Base-by-base conservation (phyloP, 345 rosid genomes). In the Stellera chamaejasme region DNA sequence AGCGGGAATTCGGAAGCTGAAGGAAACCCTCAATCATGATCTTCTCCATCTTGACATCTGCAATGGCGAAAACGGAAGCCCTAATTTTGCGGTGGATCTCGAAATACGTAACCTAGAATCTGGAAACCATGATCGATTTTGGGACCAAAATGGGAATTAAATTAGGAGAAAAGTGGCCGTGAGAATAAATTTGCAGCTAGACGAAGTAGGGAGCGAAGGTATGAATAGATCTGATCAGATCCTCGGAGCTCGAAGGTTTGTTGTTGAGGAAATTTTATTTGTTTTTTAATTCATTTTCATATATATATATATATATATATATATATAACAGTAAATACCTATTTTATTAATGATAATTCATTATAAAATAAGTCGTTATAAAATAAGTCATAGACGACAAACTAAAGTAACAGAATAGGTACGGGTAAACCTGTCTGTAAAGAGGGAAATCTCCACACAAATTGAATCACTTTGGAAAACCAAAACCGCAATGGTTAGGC, bases 21-120 rank as follows among this genome's bases (percentile, higher is more conserved):
- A 46, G 13, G 67, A 64, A 80, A 73, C 77, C 78, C 77, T 75
- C 70, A 70, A 58, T 74, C 77, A 69, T 77, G 87, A 79, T 84
- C 88, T 68, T 65, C 48, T 60, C 62, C 84, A 83, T 78, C 70
- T 61, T 44, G 53, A 28, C 45, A 19, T 0, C 8, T 10, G 4
- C 5, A 28, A n/a, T n/a, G 10, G 41, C n/a, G 25, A n/a, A 48
- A 48, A 6, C 9, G 43, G 25, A 52, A 26, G 6, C 54, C 39
- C 2, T 10, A 75, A 55, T 59, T 61, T 10, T 27, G 32, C 42
- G 54, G 63, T 61, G 55, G 50, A 60, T 54, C 14, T 63, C 61
- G 56, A 68, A 63, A 39, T 11, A 2, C 10, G 41, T 48, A 62
- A 64, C 66, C 66, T 61, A 47, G 14, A 10, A 43, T 52, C 25